These are phyloP conservation scores for Nemania sp. DNA, from an alignment of 2,329 filamentous ascomycete genomes.

Conservation along the genomic window DNA sequence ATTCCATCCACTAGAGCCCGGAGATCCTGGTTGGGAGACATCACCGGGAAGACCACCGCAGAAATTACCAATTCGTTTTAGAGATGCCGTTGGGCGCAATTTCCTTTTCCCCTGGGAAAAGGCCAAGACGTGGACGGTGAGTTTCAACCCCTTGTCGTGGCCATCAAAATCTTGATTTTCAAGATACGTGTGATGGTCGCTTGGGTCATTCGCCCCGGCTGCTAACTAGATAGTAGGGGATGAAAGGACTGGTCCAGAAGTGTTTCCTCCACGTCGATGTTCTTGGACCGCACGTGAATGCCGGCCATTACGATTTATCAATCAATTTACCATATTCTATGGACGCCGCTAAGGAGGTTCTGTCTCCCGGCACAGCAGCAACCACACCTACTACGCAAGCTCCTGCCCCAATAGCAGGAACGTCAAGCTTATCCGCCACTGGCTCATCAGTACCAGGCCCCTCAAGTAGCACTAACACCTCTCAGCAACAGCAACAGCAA, in stretches of 20 bases:
- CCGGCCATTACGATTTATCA: slow-evolving; percentile 58
- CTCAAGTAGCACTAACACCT: slow-evolving; percentile 1
- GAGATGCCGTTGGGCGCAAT: slow-evolving; percentile 66
- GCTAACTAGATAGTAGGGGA: slow-evolving; percentile 47
- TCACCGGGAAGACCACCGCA: slow-evolving; percentile 32
- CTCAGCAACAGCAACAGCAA: slow-evolving; percentile 8
- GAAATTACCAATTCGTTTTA: slow-evolving; percentile 63
- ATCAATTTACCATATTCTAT: slow-evolving; percentile 41
- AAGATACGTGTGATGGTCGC: no score
- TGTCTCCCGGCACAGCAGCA: background rate
- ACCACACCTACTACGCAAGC: background rate
- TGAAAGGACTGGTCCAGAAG: slow-evolving; percentile 59
- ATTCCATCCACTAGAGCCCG: slow-evolving; percentile 26
- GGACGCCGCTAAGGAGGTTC: slow-evolving; percentile 39
- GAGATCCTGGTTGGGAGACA: slow-evolving; percentile 34
- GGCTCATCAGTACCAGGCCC: slow-evolving; percentile 11
- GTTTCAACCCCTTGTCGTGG: slow-evolving; percentile 23
- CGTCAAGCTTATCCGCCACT: slow-evolving; percentile 5
- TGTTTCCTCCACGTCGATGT: slow-evolving; percentile 58
- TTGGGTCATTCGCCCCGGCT: no score
- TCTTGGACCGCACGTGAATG: slow-evolving; percentile 55
- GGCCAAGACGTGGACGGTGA: slow-evolving; percentile 65
- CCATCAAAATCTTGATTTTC: no score
- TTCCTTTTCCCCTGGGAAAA: slow-evolving; percentile 68
- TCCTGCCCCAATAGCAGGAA: slow-evolving; percentile 5